A percentile compares a stretch with the other conserved stretches of the same genome.
Conservation (phyloP, 108 stramenopile species). For the Phaeodactylum tricornutum region DNA sequence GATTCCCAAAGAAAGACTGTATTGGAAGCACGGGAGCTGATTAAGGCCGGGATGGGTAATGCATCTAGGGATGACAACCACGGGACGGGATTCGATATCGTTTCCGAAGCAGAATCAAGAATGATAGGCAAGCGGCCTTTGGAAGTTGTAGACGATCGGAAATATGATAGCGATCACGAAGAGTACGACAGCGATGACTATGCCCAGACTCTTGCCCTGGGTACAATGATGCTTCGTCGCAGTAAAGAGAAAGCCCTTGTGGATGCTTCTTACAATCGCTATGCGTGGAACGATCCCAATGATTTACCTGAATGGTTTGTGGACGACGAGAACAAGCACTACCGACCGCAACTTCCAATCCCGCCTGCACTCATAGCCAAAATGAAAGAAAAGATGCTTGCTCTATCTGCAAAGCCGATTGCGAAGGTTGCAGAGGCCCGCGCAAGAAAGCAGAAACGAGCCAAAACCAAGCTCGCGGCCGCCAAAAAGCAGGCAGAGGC, state of each 20-base stretch:
- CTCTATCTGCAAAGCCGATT: slow-evolving; percentile 86
- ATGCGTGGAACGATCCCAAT: slow-evolving; percentile 94
- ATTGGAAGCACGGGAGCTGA: slow-evolving; percentile 68
- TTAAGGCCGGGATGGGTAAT: slow-evolving; percentile 79
- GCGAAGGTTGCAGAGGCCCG: slow-evolving; percentile 99
- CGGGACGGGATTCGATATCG: slow-evolving; percentile 50
- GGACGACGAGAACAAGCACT: slow-evolving; percentile 93
- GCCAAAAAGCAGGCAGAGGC: slow-evolving; percentile 94
- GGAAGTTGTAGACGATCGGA: slow-evolving; percentile 69
- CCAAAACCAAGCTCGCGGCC: slow-evolving; percentile 66
- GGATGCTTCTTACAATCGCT: slow-evolving; percentile 99
- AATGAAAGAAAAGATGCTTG: slow-evolving; percentile 88
- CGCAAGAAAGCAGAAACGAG: slow-evolving; percentile 87
- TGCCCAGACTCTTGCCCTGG: slow-evolving; percentile 86
- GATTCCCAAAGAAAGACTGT: slow-evolving; percentile 63
- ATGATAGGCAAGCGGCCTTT: slow-evolving; percentile 20
- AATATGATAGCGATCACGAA: slow-evolving; percentile 90
- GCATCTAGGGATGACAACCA: slow-evolving; percentile 17
- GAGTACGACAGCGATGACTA: slow-evolving; percentile 98
- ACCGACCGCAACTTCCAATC: slow-evolving; percentile 95
- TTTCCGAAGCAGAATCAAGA: slow-evolving; percentile 27
- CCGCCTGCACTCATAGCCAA: slow-evolving; percentile 88
- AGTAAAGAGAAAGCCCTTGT: slow-evolving; percentile 91
- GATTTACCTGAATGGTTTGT: slow-evolving; percentile 98
- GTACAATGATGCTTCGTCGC: slow-evolving; percentile 94